A percentile compares a stretch with the other conserved stretches of the same genome.
phyloP scores from a whole-genome alignment of 164 flowering plant genomes.

The Magnolia kwangsiensis region DNA sequence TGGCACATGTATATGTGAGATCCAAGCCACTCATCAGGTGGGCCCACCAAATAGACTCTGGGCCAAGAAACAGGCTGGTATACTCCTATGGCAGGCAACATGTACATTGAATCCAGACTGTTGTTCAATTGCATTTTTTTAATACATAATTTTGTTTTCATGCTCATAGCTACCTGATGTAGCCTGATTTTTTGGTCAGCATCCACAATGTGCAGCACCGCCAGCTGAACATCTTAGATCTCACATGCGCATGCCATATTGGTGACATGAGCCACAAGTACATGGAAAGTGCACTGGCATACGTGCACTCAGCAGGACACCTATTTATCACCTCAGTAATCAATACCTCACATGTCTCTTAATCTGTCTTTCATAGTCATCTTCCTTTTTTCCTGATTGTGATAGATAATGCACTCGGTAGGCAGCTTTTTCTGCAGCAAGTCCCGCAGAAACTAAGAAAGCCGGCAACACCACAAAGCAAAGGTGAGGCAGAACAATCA shows the following conservation, averaged over 20 bases:
- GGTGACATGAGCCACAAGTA: neutral
- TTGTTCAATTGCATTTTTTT: neutral
- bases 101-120: neutral
- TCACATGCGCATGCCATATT: neutral
- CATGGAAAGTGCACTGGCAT: no score
- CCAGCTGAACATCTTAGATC: neutral
- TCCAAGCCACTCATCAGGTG: neutral
- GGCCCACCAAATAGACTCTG: neutral
- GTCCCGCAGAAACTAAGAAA: conserved; percentile 37
- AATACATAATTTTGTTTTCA: neutral
- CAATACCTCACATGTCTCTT: conserved; percentile 5
- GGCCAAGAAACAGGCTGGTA: neutral
- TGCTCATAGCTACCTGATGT: neutral
- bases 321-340: conserved; percentile 9
- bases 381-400: conserved; percentile 71
- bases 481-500: conserved; percentile 75
- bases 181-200: neutral
- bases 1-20: neutral
- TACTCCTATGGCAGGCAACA: no score
- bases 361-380: conserved; percentile 31
- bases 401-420: conserved; percentile 39
- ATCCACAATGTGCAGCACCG: neutral
- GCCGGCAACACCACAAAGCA: conserved; percentile 61
- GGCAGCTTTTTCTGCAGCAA: conserved; percentile 60
- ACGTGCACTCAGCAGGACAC: neutral